Base-by-base conservation (phyloP, 192 early-diverging fungal genomes). In the Coemansia sp. region DNA sequence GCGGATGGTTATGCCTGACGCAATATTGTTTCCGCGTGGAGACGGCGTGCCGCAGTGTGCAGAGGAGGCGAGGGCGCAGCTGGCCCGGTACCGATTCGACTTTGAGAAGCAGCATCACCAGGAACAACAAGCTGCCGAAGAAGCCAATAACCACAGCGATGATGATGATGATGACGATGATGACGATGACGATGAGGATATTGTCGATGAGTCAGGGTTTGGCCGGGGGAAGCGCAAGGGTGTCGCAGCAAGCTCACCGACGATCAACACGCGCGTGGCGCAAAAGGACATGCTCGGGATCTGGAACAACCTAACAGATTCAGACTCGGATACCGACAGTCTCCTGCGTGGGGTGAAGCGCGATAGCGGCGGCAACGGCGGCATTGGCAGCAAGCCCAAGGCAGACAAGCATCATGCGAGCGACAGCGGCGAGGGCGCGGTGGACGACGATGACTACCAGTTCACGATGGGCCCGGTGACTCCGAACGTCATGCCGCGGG, bases 381-480 rank as follows among this genome's bases (percentile, higher is more conserved):
- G 38, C 24, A 31, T 24, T 12, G 0, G n/a, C n/a, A 27, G 25
- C 11, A 22, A 4, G 5, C 23, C 19, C 31, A 21, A 31, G 11
- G 19, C 31, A 0, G 33, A 25, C 6, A 14, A 32, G 21, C 11
- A 32, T 33, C 32, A 33, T 23, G 18, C 21, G 24, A 40, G 54
- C 30, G 22, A 21, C 19, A 28, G n/a, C n/a, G 21, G 31, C 33
- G 25, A 27, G 38, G 54, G 47, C 21, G 28, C 54, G 12, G 21
- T 25, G 0, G 40, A 31, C 16, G 69, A 68, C 53, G 75, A 78
- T 58, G 75, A 78, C 25, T 78, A 78, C 45, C 75, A 78, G 75
- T 78, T 78, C 19, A 78, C 75, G 5, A 78, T 78, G 75, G 75
- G 75, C 16, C 75, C 75, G 0, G 75, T 78, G 6, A 64, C 65